Evolutionary conservation across 2,329 filamentous ascomycete species (phyloP), one percentile per base, ranked within the genome.

Genomic region (Ramularia endophylla): DNA sequence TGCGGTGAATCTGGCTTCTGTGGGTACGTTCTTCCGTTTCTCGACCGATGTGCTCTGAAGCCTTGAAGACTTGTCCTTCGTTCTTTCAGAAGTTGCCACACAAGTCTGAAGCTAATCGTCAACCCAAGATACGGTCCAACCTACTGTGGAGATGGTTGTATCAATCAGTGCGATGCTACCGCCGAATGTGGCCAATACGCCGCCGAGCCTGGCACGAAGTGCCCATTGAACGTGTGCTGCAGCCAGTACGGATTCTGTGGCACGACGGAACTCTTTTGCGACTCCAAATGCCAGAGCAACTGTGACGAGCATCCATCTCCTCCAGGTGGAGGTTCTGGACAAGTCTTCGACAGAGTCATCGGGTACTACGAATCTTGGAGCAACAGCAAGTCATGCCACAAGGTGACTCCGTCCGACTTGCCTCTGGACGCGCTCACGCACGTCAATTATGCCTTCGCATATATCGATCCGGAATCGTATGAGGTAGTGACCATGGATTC

Each of bases 401-500:
- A 3, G 3, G 13, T 39, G 3, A 3, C 2, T 2, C 35, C 30
- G 3, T 3, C 3, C 8, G 29, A 17, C 17, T 7, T 43, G n/a
- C 35, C 35, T n/a, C n/a, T 39, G 3, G 35, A 35, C 7, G 30
- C n/a, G 12, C 16, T 43, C 4, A 43, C 41, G 4, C 41, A 43
- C 15, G 13, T 41, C 20, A 41, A 41, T 25, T 36, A 28, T 29
- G 39, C 31, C 5, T 41, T 41, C 20, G 39, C 31, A 4, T 41
- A 35, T 17, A 36, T 43, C 17, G 41, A 43, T 15, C 41, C 62
- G 1, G 42, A 37, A 4, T 15, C 30, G 15, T 33, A 15, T 5
- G 5, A 8, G 8, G 17, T 33, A 4, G 5, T 5, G 8, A 5
- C 30, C 13, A 33, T 33, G 30, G 30, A 33, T n/a, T n/a, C n/a